Percentiles rank a stretch among this genome's conserved stretches.
phyloP scores from a whole-genome alignment of 768 basidiomycete species.

The Tulasnella sp. region DNA sequence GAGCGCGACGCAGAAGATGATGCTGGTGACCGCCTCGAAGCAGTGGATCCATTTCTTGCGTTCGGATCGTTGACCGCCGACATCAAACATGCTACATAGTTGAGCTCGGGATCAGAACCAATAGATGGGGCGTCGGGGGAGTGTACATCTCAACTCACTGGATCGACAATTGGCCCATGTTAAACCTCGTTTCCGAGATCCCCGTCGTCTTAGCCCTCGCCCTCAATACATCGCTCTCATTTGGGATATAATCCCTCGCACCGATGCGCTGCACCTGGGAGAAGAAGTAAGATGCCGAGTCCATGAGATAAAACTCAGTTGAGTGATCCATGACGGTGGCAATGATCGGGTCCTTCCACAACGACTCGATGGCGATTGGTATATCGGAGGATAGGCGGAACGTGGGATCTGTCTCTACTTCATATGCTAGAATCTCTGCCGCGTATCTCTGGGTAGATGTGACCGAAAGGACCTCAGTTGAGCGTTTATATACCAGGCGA shows the following conservation, averaged over 20 bases:
- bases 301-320: constrained; percentile 86
- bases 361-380: constrained; percentile 29
- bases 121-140: too few species aligned
- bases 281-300: constrained; percentile 90
- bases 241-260: constrained; percentile 66
- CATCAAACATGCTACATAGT: constrained; percentile 34
- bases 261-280: constrained; percentile 76
- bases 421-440: constrained; percentile 33
- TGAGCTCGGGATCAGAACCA: not conserved
- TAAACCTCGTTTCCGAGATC: constrained; percentile 79
- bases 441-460: constrained; percentile 27
- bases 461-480: too few species aligned
- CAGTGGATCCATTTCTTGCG: constrained; percentile 35
- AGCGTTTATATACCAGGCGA: too few species aligned
- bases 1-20: constrained; percentile 40
- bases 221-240: constrained; percentile 74
- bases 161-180: constrained; percentile 42
- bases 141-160: not conserved
- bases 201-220: constrained; percentile 85
- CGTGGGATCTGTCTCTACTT: constrained; percentile 26
- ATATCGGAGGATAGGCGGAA: constrained; percentile 28
- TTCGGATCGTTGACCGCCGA: constrained; percentile 37
- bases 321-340: constrained; percentile 42
- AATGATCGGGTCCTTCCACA: constrained; percentile 32
- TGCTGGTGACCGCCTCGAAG: constrained; percentile 38